Evolutionary conservation across 208 protist species (phyloP).

Genomic region (Porcisia hertigi): DNA sequence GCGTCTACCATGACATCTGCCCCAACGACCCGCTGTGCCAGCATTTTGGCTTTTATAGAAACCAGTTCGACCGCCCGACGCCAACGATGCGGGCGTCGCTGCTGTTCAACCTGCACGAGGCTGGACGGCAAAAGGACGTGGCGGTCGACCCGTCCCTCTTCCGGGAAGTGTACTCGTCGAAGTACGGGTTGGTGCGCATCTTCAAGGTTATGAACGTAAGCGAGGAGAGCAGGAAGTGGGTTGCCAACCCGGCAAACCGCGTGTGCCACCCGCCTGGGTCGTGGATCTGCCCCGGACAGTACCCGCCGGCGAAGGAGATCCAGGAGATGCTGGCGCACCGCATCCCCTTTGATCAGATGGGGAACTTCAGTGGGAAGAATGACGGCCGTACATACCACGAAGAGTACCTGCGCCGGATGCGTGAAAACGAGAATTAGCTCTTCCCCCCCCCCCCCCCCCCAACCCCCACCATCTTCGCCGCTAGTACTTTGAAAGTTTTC

Average conservation of each 20-base stretch:
- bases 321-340: constrained; percentile 66
- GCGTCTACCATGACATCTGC: constrained; percentile 77
- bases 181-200: constrained; percentile 97
- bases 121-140: constrained; percentile 5
- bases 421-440: neutral
- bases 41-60: constrained; percentile 43
- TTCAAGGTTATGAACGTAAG: constrained; percentile 95
- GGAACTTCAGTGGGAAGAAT: constrained; percentile 28
- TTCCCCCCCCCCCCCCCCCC: no score
- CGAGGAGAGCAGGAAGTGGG: constrained; percentile 58
- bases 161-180: constrained; percentile 92
- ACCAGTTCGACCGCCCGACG: constrained; percentile 32
- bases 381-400: constrained; percentile 14
- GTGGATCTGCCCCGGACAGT: constrained; percentile 75
- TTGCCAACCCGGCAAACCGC: constrained; percentile 55
- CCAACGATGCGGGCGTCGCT: constrained; percentile 55
- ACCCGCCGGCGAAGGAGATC: constrained; percentile 72
- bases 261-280: constrained; percentile 56
- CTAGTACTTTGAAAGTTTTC: no score
- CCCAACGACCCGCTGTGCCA: constrained; percentile 63
- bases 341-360: constrained; percentile 49
- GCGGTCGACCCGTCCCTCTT: constrained; percentile 37
- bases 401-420: constrained; percentile 43
- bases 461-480: no score
- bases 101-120: constrained; percentile 60